Conservation (phyloP, 495 filamentous ascomycete species). For the Penicillium alfredii region DNA sequence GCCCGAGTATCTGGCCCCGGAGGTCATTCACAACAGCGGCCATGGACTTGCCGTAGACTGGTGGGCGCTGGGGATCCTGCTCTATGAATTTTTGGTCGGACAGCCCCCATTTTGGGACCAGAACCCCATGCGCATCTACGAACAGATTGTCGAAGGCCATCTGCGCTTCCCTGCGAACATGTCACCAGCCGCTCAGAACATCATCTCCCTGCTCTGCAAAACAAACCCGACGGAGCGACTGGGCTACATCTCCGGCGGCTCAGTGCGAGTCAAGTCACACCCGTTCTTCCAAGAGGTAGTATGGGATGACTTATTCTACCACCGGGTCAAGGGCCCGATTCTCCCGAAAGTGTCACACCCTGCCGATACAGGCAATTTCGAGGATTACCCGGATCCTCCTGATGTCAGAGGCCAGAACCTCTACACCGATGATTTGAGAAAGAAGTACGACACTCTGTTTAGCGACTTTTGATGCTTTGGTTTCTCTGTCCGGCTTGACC, state of each 20-base stretch:
- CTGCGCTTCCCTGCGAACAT: constrained; percentile 45
- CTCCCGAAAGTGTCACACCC: constrained; percentile 73
- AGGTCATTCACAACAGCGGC: constrained; percentile 92
- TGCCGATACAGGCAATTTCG: constrained; percentile 86
- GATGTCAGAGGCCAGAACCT: constrained; percentile 45
- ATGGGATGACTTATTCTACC: constrained; percentile 78
- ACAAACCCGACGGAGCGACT: constrained; percentile 82
- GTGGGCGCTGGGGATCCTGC: constrained; percentile 95
- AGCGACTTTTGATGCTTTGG: constrained; percentile 58
- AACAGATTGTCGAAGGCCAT: constrained; percentile 48
- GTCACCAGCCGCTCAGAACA: constrained; percentile 69
- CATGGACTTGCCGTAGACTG: constrained; percentile 97
- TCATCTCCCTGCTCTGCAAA: constrained; percentile 81
- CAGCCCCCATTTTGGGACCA: constrained; percentile 97
- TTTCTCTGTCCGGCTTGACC: background rate
- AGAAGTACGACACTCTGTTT: constrained; percentile 73
- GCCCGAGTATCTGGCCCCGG: constrained; percentile 92
- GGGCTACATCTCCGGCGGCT: constrained; percentile 82
- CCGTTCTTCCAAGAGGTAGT: constrained; percentile 78
- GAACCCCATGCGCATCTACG: constrained; percentile 94
- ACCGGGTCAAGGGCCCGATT: constrained; percentile 71
- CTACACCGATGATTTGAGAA: constrained; percentile 70
- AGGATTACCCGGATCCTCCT: constrained; percentile 67
- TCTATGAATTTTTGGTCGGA: constrained; percentile 93
- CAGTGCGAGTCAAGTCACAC: constrained; percentile 74